These are phyloP conservation scores for Tylopilus sp. DNA, from an alignment of 768 basidiomycete species.

Conservation along the genomic window DNA sequence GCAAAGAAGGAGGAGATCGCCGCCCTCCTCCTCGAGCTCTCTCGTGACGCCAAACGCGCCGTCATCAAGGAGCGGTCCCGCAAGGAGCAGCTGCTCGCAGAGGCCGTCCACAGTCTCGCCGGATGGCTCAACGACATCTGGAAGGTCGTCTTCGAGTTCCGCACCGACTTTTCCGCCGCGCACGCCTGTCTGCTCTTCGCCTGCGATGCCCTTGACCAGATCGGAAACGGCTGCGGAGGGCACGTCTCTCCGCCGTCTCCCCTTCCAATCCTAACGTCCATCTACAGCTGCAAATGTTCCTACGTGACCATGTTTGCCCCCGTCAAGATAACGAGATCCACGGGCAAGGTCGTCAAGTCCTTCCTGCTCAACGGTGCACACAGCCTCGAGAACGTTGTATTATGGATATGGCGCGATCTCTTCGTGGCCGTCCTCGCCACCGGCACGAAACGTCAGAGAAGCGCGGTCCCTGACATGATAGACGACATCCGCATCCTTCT, in stretches of 20 bases:
- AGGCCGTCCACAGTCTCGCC: conserved; percentile 52
- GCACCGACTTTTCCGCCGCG: conserved; percentile 46
- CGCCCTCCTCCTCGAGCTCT: conserved; percentile 48
- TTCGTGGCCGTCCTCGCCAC: conserved; percentile 53
- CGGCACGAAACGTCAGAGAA: conserved; percentile 27
- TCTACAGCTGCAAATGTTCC: conserved; percentile 52
- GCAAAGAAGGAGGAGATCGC: conserved; percentile 55
- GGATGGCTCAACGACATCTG: conserved; percentile 66
- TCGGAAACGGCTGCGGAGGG: conserved; percentile 39
- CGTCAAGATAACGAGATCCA: conserved; percentile 41
- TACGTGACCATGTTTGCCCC: conserved; percentile 46
- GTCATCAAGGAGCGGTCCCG: conserved; percentile 52
- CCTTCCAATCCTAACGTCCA: conserved; percentile 4
- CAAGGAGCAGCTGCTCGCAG: conserved; percentile 51
- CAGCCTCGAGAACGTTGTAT: conserved; percentile 41
- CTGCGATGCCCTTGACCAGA: conserved; percentile 43
- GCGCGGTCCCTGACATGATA: conserved; percentile 49
- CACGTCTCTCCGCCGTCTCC: conserved; percentile 23
- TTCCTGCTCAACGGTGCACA: conserved; percentile 49
- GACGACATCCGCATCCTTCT: conserved; percentile 52
- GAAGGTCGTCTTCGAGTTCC: conserved; percentile 57
- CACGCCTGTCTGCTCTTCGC: conserved; percentile 56
- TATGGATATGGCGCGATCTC: conserved; percentile 73
- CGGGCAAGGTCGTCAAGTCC: conserved; percentile 44
- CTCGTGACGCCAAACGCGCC: conserved; percentile 50